Conservation (phyloP, 768 basidiomycete species). For the Phanerochaete sordida region DNA sequence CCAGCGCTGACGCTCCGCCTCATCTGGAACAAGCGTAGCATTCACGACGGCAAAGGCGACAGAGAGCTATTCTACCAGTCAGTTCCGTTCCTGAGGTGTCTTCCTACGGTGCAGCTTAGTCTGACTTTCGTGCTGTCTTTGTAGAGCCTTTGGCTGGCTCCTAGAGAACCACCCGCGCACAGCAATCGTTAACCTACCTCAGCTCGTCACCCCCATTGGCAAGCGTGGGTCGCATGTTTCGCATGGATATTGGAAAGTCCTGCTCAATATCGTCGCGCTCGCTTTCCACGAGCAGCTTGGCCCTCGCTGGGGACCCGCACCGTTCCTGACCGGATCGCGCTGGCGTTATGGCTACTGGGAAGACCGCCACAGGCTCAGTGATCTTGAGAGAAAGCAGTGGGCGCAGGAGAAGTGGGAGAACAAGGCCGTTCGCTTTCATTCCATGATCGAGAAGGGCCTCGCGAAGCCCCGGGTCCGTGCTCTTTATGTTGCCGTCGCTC, state of each 20-base stretch:
- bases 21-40: constrained; percentile 67
- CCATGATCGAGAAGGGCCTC: constrained; percentile 39
- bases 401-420: constrained; percentile 14
- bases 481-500: constrained; percentile 58
- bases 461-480: constrained; percentile 51
- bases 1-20: constrained; percentile 52
- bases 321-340: too few relatives aligned
- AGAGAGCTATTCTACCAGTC: constrained; percentile 59
- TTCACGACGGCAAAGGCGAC: constrained; percentile 65
- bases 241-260: constrained; percentile 77
- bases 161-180: constrained; percentile 67
- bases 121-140: too few relatives aligned
- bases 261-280: constrained; percentile 64
- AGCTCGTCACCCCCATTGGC: constrained; percentile 46
- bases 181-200: constrained; percentile 56
- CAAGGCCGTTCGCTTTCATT: constrained; percentile 22
- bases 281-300: constrained; percentile 50
- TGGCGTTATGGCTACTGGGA: too few relatives aligned
- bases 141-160: constrained; percentile 62
- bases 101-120: too few relatives aligned
- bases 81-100: too few relatives aligned
- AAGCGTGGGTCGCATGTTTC: constrained; percentile 18
- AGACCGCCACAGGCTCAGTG: neutral
- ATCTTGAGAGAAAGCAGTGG: constrained; percentile 10
- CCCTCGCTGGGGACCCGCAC: neutral